phyloP scores from a whole-genome alignment of 2,329 filamentous ascomycete species.

The Trichoderma citrinoviride region DNA sequence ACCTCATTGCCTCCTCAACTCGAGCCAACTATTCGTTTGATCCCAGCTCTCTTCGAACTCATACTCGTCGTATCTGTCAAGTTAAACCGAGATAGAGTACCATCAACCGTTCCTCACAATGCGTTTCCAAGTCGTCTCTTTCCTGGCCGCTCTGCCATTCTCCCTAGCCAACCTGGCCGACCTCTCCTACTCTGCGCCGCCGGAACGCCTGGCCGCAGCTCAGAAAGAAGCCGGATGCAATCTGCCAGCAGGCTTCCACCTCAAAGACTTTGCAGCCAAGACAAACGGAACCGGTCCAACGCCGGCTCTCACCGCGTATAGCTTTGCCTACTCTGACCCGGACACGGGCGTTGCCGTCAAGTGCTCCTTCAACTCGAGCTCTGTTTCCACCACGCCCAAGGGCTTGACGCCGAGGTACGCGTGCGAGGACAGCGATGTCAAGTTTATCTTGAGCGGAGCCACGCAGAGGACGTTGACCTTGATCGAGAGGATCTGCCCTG shows the following conservation, averaged over 20 bases:
- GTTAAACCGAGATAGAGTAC: too few relatives aligned
- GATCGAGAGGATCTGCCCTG: conserved; percentile 46
- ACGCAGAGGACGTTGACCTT: conserved; percentile 37
- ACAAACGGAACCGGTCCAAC: conserved; percentile 36
- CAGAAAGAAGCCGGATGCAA: conserved; percentile 33
- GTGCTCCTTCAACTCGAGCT: conserved; percentile 46
- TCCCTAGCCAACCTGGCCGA: conserved; percentile 28
- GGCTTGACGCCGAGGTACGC: conserved; percentile 39
- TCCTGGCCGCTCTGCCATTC: conserved; percentile 20
- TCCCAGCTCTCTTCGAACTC: too few relatives aligned
- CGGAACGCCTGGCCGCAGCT: conserved; percentile 29
- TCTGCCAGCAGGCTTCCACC: conserved; percentile 40
- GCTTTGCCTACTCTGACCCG: conserved; percentile 43
- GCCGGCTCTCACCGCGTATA: conserved; percentile 30
- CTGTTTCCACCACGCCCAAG: conserved; percentile 34
- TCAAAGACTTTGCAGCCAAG: conserved; percentile 39
- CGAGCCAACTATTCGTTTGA: too few relatives aligned
- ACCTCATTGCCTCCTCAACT: too few relatives aligned
- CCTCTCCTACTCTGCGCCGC: conserved; percentile 30
- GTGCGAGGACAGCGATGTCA: conserved; percentile 42
- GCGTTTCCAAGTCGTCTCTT: conserved; percentile 3
- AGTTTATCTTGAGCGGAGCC: conserved; percentile 43
- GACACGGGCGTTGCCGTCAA: conserved; percentile 41
- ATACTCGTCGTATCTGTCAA: not conserved
- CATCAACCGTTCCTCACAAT: not conserved